Evolutionary conservation across 2,329 filamentous ascomycete genomes (phyloP).

Genomic region (Sclerotinia trifoliorum): DNA sequence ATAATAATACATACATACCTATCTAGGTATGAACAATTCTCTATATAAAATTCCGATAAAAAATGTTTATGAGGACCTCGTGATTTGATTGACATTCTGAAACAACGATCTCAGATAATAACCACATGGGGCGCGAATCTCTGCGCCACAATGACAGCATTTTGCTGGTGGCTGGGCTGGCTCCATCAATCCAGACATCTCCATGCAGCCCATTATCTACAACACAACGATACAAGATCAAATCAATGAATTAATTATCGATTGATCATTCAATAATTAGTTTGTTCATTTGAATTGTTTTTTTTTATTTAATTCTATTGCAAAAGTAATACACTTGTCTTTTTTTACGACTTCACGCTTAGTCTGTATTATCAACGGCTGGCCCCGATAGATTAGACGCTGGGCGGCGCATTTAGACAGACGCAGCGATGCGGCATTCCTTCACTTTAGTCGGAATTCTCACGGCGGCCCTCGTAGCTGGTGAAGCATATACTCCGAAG

Average conservation of each 20-base stretch:
- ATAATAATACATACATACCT: no score
- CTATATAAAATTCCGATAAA: neutral
- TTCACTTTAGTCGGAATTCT: conserved; percentile 30
- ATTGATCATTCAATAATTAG: neutral
- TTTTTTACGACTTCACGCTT: neutral
- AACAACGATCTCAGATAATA: neutral
- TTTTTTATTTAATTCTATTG: neutral
- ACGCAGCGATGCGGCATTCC: conserved; percentile 28
- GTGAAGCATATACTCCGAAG: conserved; percentile 46
- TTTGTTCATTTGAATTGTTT: neutral
- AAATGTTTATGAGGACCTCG: neutral
- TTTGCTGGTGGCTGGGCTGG: conserved; percentile 2
- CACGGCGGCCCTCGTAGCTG: conserved; percentile 27
- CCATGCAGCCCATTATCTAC: neutral
- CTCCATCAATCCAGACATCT: neutral
- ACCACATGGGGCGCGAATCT: neutral
- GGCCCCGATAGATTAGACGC: conserved; percentile 20
- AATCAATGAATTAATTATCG: neutral
- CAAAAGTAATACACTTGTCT: neutral
- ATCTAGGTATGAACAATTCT: neutral
- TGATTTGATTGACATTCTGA: conserved; percentile 4
- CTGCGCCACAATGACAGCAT: conserved; percentile 20
- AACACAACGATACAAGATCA: neutral
- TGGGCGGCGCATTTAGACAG: conserved; percentile 24
- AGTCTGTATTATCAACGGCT: neutral